Conservation (phyloP, 108 stramenopile genomes). For the Discostella stelligeroides region DNA sequence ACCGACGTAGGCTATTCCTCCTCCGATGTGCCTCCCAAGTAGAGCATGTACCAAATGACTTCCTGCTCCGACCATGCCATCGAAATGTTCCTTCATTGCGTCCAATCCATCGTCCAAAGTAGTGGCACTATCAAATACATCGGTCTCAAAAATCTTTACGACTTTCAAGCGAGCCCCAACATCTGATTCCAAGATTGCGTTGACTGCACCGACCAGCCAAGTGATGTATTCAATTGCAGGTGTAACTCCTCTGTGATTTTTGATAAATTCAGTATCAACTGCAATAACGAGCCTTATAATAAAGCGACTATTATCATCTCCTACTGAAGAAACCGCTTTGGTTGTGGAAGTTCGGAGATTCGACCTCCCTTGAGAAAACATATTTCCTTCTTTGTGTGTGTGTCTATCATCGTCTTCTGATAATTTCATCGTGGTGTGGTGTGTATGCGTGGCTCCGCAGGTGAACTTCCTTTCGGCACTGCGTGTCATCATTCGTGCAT, state of each 20-base stretch:
- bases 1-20: slow-evolving; percentile 31
- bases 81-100: slow-evolving; percentile 9
- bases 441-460: too few species aligned
- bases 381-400: too few species aligned
- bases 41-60: slow-evolving; percentile 21
- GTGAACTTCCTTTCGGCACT: too few species aligned
- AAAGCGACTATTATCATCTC: too few species aligned
- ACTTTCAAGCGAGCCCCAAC: slow-evolving; percentile 43
- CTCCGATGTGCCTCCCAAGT: slow-evolving; percentile 24
- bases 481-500: too few species aligned
- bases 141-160: slow-evolving; percentile 13
- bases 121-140: background rate
- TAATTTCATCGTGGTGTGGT: too few species aligned
- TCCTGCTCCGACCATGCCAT: background rate
- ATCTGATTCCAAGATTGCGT: slow-evolving; percentile 40
- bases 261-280: background rate
- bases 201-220: slow-evolving; percentile 28
- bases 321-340: too few species aligned
- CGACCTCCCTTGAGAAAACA: too few species aligned
- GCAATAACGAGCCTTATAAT: background rate
- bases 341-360: background rate
- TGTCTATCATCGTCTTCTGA: too few species aligned
- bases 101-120: slow-evolving; percentile 12
- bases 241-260: slow-evolving; percentile 6
- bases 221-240: slow-evolving; percentile 31